A percentile compares a stretch with the other conserved stretches of the same genome.
phyloP scores from a whole-genome alignment of 2,329 filamentous ascomycete genomes.

The Aureobasidium uvarum region DNA sequence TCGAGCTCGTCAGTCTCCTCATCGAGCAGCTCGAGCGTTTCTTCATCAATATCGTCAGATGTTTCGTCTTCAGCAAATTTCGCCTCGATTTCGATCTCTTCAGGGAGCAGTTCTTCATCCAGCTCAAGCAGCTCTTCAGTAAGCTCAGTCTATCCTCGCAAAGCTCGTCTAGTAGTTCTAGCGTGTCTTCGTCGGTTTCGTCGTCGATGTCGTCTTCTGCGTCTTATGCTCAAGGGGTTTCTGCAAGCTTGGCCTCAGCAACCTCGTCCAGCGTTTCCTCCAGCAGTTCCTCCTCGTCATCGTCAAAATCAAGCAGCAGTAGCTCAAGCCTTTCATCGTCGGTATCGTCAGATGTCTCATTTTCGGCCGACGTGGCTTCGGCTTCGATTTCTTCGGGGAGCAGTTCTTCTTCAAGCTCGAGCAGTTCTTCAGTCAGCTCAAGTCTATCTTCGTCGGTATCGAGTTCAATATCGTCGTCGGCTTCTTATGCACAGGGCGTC shows the following conservation, averaged over 20 bases:
- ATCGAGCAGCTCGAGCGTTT: neutral
- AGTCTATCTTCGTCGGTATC: too few relatives aligned
- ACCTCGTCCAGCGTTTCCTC: neutral
- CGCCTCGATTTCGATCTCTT: neutral
- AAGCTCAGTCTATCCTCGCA: neutral
- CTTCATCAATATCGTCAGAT: neutral
- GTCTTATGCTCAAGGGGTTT: neutral
- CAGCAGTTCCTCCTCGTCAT: neutral
- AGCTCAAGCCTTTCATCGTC: neutral
- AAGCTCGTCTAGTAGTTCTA: neutral
- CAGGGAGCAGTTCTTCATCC: neutral
- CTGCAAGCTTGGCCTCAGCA: neutral
- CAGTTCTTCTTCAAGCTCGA: too few relatives aligned
- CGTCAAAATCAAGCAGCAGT: neutral
- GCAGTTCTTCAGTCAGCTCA: too few relatives aligned
- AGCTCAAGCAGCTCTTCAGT: too few relatives aligned
- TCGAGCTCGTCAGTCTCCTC: neutral
- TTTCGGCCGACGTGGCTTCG: neutral
- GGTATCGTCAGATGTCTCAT: neutral
- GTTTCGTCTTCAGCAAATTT: neutral
- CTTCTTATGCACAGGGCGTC: too few relatives aligned
- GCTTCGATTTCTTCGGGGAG: too few relatives aligned
- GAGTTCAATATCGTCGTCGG: too few relatives aligned
- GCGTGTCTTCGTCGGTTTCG: neutral
- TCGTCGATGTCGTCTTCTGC: slow-evolving; percentile 1